phyloP scores from a whole-genome alignment of 768 basidiomycete species.

The Termitomyces heimii region DNA sequence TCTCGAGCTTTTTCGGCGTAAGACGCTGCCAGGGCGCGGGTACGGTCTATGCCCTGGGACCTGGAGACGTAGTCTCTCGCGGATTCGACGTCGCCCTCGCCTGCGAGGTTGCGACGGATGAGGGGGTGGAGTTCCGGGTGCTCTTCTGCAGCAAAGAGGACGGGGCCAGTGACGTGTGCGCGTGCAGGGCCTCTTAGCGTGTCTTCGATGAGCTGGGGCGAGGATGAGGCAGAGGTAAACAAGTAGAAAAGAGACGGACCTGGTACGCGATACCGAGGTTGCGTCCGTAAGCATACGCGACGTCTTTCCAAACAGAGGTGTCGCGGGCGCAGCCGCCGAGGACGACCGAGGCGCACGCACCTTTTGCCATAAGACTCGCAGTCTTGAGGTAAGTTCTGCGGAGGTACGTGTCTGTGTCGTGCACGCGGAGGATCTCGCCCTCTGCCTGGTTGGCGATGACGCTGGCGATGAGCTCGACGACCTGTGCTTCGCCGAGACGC shows the following conservation, averaged over 20 bases:
- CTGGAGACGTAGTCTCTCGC: slow-evolving; percentile 55
- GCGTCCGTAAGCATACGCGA: slow-evolving; percentile 86
- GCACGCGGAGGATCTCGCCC: slow-evolving; percentile 85
- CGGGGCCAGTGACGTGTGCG: slow-evolving; percentile 67
- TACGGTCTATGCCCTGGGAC: slow-evolving; percentile 75
- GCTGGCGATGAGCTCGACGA: slow-evolving; percentile 88
- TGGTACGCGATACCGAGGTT: slow-evolving; percentile 82
- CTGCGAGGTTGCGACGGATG: slow-evolving; percentile 72
- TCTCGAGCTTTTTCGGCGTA: slow-evolving; percentile 78
- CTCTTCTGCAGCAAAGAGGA: slow-evolving; percentile 83
- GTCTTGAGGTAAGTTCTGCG: slow-evolving; percentile 72
- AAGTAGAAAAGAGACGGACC: slow-evolving; percentile 1
- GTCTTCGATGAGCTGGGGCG: slow-evolving; percentile 80
- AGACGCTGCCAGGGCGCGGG: slow-evolving; percentile 63
- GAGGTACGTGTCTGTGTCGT: slow-evolving; percentile 62
- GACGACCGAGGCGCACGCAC: slow-evolving; percentile 77
- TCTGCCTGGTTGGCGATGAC: slow-evolving; percentile 96
- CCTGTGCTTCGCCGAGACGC: slow-evolving; percentile 80
- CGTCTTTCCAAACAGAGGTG: slow-evolving; percentile 82
- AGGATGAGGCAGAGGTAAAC: background rate
- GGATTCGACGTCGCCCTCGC: slow-evolving; percentile 70
- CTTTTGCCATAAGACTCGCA: slow-evolving; percentile 87
- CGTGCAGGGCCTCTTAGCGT: slow-evolving; percentile 34
- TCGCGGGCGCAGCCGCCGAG: slow-evolving; percentile 68
- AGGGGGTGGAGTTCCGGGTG: slow-evolving; percentile 70